These are phyloP conservation scores for Phytophthora pinifolia DNA, from an alignment of 352 stramenopile species.

Conservation along the genomic window DNA sequence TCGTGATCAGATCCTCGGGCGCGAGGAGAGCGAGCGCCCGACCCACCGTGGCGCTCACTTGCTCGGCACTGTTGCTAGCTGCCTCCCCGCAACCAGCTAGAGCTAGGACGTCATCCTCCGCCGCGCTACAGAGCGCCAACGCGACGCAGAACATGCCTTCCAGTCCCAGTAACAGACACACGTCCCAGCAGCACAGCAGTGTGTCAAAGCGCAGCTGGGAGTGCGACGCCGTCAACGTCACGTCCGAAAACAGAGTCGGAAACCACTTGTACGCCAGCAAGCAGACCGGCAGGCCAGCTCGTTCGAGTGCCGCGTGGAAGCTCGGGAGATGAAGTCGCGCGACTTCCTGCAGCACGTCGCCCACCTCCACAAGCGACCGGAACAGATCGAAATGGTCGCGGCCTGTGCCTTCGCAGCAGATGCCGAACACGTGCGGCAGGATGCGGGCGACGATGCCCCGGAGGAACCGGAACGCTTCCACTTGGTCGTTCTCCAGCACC, in stretches of 20 bases:
- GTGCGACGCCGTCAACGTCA: conserved; percentile 74
- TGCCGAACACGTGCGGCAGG: conserved; percentile 77
- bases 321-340: conserved; percentile 65
- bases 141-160: conserved; percentile 81
- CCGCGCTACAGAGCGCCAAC: conserved; percentile 64
- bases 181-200: conserved; percentile 76
- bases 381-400: conserved; percentile 73
- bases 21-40: conserved; percentile 45
- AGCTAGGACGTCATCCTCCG: conserved; percentile 55
- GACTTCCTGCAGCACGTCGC: conserved; percentile 71
- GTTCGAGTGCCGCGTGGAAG: conserved; percentile 57
- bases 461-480: conserved; percentile 59
- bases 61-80: conserved; percentile 49
- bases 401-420: conserved; percentile 39
- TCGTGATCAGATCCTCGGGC: conserved; percentile 67
- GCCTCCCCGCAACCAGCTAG: conserved; percentile 27
- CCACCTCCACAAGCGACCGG: conserved; percentile 69
- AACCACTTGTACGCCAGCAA: conserved; percentile 90
- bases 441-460: conserved; percentile 64
- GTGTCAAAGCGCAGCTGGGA: conserved; percentile 77
- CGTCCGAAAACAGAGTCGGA: conserved; percentile 83
- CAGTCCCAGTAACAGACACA: conserved; percentile 76
- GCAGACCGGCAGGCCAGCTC: conserved; percentile 66
- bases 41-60: conserved; percentile 66
- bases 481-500: conserved; percentile 55